Conservation (phyloP, 176 grass and related monocot genomes). For the Triticum timopheevii region DNA sequence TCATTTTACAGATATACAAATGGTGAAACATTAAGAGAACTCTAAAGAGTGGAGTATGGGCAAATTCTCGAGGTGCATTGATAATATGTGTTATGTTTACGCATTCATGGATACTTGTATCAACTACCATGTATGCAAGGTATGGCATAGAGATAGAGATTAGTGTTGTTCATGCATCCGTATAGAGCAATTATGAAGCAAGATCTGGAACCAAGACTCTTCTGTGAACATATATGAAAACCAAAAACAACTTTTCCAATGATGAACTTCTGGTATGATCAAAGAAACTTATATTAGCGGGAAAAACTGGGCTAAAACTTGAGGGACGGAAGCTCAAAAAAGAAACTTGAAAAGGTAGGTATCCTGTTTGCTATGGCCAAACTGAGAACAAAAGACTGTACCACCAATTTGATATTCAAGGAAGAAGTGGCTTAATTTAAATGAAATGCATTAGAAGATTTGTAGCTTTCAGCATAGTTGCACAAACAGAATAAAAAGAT, state of each 20-base stretch:
- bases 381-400: background rate
- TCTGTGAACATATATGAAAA: background rate
- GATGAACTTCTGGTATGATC: background rate
- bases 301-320: background rate
- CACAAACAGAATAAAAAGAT: background rate
- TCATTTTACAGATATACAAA: background rate
- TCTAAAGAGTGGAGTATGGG: background rate
- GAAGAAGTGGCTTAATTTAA: background rate
- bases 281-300: background rate
- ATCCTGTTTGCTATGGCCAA: background rate
- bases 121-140: background rate
- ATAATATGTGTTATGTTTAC: background rate
- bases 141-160: background rate
- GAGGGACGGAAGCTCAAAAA: background rate
- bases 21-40: background rate
- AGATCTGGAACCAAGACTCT: background rate
- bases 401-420: background rate
- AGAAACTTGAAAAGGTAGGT: background rate
- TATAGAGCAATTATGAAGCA: background rate
- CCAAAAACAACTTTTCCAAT: background rate
- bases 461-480: constrained; percentile 23
- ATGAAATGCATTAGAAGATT: constrained; percentile 11
- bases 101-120: background rate
- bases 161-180: background rate
- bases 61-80: background rate